These are phyloP conservation scores for Waltiozyma sp. DNA, from an alignment of 1,139 yeast genomes.

Conservation along the genomic window DNA sequence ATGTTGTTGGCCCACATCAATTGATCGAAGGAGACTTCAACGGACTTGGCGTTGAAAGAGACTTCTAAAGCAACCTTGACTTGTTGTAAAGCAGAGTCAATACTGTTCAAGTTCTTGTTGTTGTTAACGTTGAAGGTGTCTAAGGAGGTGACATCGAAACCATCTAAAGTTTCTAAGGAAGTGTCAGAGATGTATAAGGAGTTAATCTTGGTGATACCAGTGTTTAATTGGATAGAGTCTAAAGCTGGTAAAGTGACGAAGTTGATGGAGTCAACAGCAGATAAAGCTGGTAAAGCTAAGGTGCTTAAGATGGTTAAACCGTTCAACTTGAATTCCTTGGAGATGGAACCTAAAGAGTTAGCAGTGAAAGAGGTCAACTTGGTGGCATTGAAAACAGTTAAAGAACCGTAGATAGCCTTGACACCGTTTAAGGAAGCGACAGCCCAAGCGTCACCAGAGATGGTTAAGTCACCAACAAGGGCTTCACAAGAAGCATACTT, in stretches of 20 bases:
- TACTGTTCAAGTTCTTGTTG: conserved; percentile 58
- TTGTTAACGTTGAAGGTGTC: conserved; percentile 80
- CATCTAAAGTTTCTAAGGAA: conserved; percentile 63
- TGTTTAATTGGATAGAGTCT: conserved; percentile 52
- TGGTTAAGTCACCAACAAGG: conserved; percentile 66
- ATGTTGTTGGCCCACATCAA: conserved; percentile 79
- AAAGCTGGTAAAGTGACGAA: conserved; percentile 84
- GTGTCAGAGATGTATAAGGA: conserved; percentile 78
- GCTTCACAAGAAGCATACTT: conserved; percentile 63
- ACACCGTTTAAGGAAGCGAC: conserved; percentile 48
- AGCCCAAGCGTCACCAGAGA: conserved; percentile 49
- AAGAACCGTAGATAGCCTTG: conserved; percentile 65
- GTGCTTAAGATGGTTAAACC: conserved; percentile 57
- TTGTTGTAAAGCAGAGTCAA: conserved; percentile 61
- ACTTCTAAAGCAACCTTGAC: conserved; percentile 69
- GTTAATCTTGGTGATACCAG: conserved; percentile 68
- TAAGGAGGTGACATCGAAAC: conserved; percentile 67
- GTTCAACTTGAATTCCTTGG: conserved; percentile 54
- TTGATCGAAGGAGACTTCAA: conserved; percentile 55
- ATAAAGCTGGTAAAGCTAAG: conserved; percentile 68
- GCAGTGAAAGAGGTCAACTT: conserved; percentile 57
- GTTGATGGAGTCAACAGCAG: conserved; percentile 69
- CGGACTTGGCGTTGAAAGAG: conserved; percentile 73
- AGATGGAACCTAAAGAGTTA: conserved; percentile 63
- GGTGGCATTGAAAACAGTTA: conserved; percentile 57